A percentile compares a stretch with the other conserved stretches of the same genome.
phyloP scores from a whole-genome alignment of 192 early-diverging fungal species.

The Linnemannia schmuckeri region DNA sequence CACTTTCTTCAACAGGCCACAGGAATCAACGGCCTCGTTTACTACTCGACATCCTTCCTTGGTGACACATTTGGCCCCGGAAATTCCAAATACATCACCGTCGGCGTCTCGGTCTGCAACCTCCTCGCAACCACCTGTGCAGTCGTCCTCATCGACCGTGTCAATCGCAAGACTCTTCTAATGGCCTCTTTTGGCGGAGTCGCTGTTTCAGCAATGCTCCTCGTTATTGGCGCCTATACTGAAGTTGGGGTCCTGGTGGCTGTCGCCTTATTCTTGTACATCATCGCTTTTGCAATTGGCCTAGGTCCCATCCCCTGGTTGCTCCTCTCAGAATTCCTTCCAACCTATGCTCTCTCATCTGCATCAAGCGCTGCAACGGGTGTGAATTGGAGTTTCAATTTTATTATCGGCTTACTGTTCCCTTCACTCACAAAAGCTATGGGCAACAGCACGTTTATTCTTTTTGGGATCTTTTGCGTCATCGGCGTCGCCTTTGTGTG shows the following conservation, averaged over 20 bases:
- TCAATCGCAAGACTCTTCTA: slow-evolving; percentile 74
- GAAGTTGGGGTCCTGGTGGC: slow-evolving; percentile 64
- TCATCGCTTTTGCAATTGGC: slow-evolving; percentile 82
- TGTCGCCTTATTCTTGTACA: slow-evolving; percentile 80
- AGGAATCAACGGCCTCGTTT: slow-evolving; percentile 89
- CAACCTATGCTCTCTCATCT: slow-evolving; percentile 78
- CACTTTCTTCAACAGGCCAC: slow-evolving; percentile 86
- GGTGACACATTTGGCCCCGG: slow-evolving; percentile 79
- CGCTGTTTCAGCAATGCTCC: slow-evolving; percentile 67
- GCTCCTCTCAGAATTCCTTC: slow-evolving; percentile 80
- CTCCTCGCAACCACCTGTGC: slow-evolving; percentile 69
- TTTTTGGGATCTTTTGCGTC: slow-evolving; percentile 77
- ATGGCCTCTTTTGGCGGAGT: slow-evolving; percentile 73
- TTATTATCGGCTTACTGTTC: slow-evolving; percentile 59
- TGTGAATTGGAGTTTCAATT: slow-evolving; percentile 75
- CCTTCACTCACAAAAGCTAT: slow-evolving; percentile 53
- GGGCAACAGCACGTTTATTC: slow-evolving; percentile 62
- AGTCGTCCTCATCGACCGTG: slow-evolving; percentile 69
- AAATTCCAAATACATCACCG: slow-evolving; percentile 72
- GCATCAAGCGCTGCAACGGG: slow-evolving; percentile 79
- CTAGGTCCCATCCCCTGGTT: slow-evolving; percentile 87
- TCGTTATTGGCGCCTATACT: slow-evolving; percentile 70
- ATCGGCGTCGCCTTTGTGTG: slow-evolving; percentile 74
- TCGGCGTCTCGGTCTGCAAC: slow-evolving; percentile 69
- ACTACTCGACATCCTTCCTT: slow-evolving; percentile 70